phyloP scores from a whole-genome alignment of 139 green algal genomes.

The Choricystis sp. region DNA sequence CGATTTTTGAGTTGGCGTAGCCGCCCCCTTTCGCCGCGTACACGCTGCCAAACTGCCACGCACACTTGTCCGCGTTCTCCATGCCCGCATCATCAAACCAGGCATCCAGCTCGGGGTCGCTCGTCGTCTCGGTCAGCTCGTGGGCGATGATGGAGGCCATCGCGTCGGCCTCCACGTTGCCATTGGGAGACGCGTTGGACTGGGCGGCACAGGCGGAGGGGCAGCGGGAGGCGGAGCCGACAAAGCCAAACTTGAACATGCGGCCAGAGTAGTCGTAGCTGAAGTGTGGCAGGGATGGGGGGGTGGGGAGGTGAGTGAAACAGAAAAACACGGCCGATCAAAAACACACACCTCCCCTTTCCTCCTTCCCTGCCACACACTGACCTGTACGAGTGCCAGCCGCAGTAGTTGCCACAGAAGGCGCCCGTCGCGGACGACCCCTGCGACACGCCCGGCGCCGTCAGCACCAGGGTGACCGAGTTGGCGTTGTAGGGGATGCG shows the following conservation, averaged over 20 bases:
- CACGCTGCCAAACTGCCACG: background rate
- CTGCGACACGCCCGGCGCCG: background rate
- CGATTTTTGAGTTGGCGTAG: background rate
- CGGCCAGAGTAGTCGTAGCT: background rate
- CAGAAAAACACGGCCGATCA: too few relatives aligned
- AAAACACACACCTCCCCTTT: too few relatives aligned
- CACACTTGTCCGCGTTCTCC: background rate
- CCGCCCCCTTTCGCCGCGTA: background rate
- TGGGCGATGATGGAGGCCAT: slow-evolving; percentile 6
- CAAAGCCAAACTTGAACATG: background rate
- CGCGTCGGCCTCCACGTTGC: slow-evolving; percentile 1
- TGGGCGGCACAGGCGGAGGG: background rate
- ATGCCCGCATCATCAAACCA: background rate
- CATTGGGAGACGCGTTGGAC: slow-evolving; percentile 1
- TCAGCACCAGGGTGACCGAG: background rate
- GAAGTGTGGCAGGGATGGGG: too few relatives aligned
- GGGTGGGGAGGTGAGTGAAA: too few relatives aligned
- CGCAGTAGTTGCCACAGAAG: background rate
- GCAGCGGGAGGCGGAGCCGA: background rate
- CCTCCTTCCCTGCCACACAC: too few relatives aligned
- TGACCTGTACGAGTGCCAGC: background rate
- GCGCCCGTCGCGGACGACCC: background rate
- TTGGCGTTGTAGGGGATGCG: background rate
- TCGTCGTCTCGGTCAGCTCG: background rate
- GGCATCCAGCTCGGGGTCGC: slow-evolving; percentile 1